These are phyloP conservation scores for Phytophthora hybrid DNA, from an alignment of 352 stramenopile species.

Conservation along the genomic window DNA sequence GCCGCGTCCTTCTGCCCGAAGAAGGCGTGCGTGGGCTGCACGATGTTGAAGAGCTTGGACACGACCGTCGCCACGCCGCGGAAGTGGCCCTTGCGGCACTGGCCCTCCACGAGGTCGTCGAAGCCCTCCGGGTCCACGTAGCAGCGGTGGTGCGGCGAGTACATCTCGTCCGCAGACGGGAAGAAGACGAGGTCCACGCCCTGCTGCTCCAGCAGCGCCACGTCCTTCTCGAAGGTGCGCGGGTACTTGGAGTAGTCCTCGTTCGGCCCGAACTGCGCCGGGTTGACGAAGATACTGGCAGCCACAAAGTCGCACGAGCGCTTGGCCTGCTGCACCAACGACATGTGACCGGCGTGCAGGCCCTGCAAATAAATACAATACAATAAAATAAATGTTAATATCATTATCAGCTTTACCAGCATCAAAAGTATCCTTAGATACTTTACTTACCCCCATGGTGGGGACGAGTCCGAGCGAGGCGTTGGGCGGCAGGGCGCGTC, in stretches of 20 bases:
- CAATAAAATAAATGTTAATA: neutral
- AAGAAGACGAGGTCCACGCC: constrained; percentile 94
- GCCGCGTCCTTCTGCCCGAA: constrained; percentile 99
- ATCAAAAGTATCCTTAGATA: constrained; percentile 2
- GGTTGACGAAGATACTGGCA: constrained; percentile 99
- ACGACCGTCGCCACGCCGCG: constrained; percentile 99
- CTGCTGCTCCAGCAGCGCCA: constrained; percentile 82
- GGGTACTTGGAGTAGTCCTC: constrained; percentile 99
- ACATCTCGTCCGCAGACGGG: constrained; percentile 89
- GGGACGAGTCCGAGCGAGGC: constrained; percentile 96
- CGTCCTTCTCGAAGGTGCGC: constrained; percentile 94
- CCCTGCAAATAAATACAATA: constrained; percentile 53
- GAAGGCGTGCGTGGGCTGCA: constrained; percentile 96
- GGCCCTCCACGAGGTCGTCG: constrained; percentile 94
- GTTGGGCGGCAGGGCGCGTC: constrained; percentile 53
- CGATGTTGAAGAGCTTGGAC: constrained; percentile 99
- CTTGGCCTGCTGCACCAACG: constrained; percentile 89
- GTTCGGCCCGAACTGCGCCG: constrained; percentile 97
- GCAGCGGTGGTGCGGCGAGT: constrained; percentile 79
- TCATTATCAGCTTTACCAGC: neutral
- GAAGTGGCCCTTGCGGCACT: constrained; percentile 96
- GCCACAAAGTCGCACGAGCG: constrained; percentile 95
- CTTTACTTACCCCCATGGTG: constrained; percentile 96
- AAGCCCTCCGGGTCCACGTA: constrained; percentile 96
- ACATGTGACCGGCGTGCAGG: constrained; percentile 97